These are phyloP conservation scores for Orbilia quercus DNA, from an alignment of 2,329 filamentous ascomycete genomes.

Conservation along the genomic window DNA sequence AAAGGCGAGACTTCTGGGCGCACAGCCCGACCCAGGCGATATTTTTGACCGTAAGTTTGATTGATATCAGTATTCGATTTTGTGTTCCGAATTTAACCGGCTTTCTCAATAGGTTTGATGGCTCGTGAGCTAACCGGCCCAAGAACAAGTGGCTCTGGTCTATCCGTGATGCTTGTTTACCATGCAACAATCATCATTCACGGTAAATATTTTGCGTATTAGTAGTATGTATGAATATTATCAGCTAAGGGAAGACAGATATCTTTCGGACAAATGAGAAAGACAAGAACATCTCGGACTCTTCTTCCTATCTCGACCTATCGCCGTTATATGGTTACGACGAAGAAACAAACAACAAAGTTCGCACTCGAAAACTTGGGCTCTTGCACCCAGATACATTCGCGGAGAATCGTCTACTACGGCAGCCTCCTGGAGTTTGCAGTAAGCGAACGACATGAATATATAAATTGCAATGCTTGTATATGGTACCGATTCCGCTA, in stretches of 20 bases:
- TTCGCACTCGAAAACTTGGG: constrained; percentile 74
- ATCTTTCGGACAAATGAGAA: constrained; percentile 74
- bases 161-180: constrained; percentile 80
- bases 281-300: constrained; percentile 73
- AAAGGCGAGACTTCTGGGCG: constrained; percentile 69
- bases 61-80: not conserved
- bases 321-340: constrained; percentile 78
- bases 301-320: constrained; percentile 80
- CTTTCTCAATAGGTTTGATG: constrained; percentile 66
- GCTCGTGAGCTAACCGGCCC: constrained; percentile 69
- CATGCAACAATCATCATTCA: constrained; percentile 76
- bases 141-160: constrained; percentile 75
- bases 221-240: not conserved
- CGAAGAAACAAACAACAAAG: constrained; percentile 71
- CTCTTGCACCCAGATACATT: constrained; percentile 78
- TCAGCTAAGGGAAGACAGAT: constrained; percentile 63
- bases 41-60: constrained; percentile 72
- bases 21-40: constrained; percentile 73
- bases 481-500: not conserved
- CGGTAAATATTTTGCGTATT: constrained; percentile 61
- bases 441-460: constrained; percentile 64
- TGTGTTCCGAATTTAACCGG: not conserved
- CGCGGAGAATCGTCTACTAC: constrained; percentile 72
- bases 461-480: constrained; percentile 19
- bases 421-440: constrained; percentile 76